Evolutionary conservation across 2,329 filamentous ascomycete species (phyloP).

Genomic region (Rhynchosporium graminicola): DNA sequence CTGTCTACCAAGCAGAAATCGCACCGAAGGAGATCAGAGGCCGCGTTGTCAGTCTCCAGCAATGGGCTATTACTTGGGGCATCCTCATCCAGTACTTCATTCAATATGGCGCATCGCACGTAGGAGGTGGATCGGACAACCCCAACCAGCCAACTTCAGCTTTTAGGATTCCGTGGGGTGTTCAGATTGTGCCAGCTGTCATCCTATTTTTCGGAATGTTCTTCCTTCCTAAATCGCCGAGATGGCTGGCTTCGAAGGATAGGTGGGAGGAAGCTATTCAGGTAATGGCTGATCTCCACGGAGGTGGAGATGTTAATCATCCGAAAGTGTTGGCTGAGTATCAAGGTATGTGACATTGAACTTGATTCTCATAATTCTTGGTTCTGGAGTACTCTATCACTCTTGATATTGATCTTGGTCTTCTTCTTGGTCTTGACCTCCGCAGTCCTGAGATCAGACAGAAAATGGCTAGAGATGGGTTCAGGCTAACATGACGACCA

Average conservation of each 20-base stretch:
- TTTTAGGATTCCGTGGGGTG: conserved; percentile 62
- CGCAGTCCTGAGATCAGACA: too few species aligned
- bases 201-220: conserved; percentile 57
- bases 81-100: conserved; percentile 69
- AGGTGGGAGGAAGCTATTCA: conserved; percentile 65
- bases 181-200: conserved; percentile 58
- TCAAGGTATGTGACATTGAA: conserved; percentile 35
- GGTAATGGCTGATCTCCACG: conserved; percentile 61
- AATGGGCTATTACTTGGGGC: conserved; percentile 72
- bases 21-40: conserved; percentile 60
- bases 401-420: too few species aligned
- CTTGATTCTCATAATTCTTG: too few species aligned
- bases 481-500: too few species aligned
- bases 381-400: too few species aligned
- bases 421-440: too few species aligned
- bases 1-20: conserved; percentile 68
- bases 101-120: conserved; percentile 61
- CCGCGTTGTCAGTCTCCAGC: conserved; percentile 63
- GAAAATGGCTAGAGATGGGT: too few species aligned
- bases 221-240: conserved; percentile 65
- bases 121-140: conserved; percentile 53
- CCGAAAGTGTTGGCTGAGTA: conserved; percentile 64
- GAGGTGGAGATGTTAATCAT: conserved; percentile 54
- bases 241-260: conserved; percentile 70
- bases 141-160: conserved; percentile 52